A percentile compares a stretch with the other conserved stretches of the same genome.
Conservation (phyloP, 495 filamentous ascomycete genomes). For the Podospora fimiseda region DNA sequence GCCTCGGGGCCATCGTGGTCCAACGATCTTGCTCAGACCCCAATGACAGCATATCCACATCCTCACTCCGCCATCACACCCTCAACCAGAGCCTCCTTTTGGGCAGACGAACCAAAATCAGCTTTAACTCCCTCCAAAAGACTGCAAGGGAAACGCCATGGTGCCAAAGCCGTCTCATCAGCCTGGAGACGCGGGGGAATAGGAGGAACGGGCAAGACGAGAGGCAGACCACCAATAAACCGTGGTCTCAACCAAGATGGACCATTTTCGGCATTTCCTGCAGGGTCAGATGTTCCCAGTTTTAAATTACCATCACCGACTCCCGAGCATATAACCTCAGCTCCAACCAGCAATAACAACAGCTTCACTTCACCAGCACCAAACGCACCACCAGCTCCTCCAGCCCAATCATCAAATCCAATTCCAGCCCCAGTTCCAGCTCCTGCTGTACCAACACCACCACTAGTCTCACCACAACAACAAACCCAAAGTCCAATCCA, state of each 20-base stretch:
- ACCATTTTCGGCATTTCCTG: conserved; percentile 83
- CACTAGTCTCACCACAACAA: conserved; percentile 18
- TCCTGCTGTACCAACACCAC: conserved; percentile 9
- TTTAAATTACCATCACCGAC: conserved; percentile 33
- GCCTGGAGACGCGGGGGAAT: conserved; percentile 76
- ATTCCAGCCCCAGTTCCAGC: neutral
- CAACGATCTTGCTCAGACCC: conserved; percentile 43
- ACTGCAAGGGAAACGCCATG: conserved; percentile 63
- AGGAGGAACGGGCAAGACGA: conserved; percentile 62
- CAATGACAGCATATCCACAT: conserved; percentile 32
- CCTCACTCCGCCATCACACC: conserved; percentile 27
- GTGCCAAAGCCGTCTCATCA: conserved; percentile 83
- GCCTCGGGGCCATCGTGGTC: conserved; percentile 12
- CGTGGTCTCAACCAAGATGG: conserved; percentile 57
- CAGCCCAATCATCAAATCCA: conserved; percentile 21
- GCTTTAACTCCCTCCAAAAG: conserved; percentile 20
- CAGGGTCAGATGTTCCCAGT: conserved; percentile 45
- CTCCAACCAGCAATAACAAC: no score
- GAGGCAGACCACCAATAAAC: conserved; percentile 81
- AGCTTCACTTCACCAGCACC: no score
- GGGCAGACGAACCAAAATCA: conserved; percentile 3
- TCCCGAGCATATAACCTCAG: no score
- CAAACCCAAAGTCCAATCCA: conserved; percentile 20
- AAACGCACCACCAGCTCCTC: conserved; percentile 23
- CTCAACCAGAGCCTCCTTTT: neutral